phyloP scores from a whole-genome alignment of 805 yeast species.

The Candida germanica region DNA sequence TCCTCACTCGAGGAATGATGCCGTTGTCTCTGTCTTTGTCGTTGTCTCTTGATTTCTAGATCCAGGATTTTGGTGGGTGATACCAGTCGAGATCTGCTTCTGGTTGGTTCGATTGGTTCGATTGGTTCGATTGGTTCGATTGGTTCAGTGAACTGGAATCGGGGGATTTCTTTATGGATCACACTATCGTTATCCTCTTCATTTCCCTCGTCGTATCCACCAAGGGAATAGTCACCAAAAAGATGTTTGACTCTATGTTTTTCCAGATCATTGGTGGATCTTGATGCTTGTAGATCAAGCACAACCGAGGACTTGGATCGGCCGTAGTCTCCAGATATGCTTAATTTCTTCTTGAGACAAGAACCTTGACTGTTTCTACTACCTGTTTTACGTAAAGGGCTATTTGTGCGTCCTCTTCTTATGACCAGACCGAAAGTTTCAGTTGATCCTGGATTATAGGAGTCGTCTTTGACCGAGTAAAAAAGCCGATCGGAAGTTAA shows the following conservation, averaged over 20 bases:
- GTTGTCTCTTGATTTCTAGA: slow-evolving; percentile 10
- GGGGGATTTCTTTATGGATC: neutral
- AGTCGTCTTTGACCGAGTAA: neutral
- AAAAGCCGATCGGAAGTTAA: neutral
- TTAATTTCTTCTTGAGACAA: slow-evolving; percentile 3
- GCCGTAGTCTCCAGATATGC: slow-evolving; percentile 1
- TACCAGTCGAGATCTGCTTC: slow-evolving; percentile 7
- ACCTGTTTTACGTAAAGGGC: neutral
- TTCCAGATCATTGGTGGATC: neutral
- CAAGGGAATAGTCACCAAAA: neutral
- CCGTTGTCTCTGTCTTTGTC: slow-evolving; percentile 6
- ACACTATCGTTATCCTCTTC: neutral
- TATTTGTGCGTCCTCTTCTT: neutral
- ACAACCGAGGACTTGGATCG: neutral
- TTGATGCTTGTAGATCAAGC: neutral
- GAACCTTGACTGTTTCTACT: slow-evolving; percentile 4
- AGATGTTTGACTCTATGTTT: neutral
- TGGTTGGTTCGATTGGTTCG: too few species aligned
- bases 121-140: too few species aligned
- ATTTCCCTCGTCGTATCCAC: neutral
- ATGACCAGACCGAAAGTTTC: slow-evolving; percentile 2
- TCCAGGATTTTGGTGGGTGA: slow-evolving; percentile 11
- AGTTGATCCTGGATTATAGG: slow-evolving; percentile 1
- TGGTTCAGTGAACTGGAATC: neutral
- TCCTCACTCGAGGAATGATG: neutral